phyloP scores from a whole-genome alignment of 148 eudicot genomes.

The Chenopodium berlandieri region DNA sequence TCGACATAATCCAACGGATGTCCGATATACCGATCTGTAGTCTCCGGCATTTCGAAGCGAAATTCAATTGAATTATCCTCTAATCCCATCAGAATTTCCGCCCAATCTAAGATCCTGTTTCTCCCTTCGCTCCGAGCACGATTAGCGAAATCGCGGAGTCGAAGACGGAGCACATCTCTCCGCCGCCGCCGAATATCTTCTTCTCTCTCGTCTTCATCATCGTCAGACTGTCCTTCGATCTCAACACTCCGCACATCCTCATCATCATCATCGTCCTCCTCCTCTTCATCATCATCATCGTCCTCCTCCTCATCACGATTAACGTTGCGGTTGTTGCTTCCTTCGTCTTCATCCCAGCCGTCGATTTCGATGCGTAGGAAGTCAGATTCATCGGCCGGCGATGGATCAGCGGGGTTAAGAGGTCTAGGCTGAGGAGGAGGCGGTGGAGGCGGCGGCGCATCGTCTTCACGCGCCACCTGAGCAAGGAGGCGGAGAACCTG shows the following conservation, averaged over 20 bases:
- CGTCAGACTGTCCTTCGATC: conserved; percentile 36
- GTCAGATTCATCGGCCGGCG: conserved; percentile 32
- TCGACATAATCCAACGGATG: conserved; percentile 84
- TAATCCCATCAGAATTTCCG: conserved; percentile 77
- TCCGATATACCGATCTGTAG: conserved; percentile 49
- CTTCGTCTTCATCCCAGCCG: conserved; percentile 43
- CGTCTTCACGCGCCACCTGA: conserved; percentile 63
- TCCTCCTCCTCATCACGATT: conserved; percentile 35
- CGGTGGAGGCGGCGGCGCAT: conserved; percentile 59
- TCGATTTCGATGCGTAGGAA: conserved; percentile 64
- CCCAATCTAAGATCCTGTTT: conserved; percentile 78
- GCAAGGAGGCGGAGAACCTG: conserved; percentile 68
- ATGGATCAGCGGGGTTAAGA: conserved; percentile 34
- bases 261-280: neutral
- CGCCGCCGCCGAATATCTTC: conserved; percentile 43
- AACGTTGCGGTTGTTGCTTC: conserved; percentile 12
- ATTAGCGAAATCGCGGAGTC: conserved; percentile 53
- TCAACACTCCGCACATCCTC: conserved; percentile 29
- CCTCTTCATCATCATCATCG: conserved; percentile 34
- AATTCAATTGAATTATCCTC: conserved; percentile 78
- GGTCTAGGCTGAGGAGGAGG: conserved; percentile 19
- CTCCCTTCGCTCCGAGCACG: conserved; percentile 52
- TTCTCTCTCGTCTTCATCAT: conserved; percentile 37
- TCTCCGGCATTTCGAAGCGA: conserved; percentile 48
- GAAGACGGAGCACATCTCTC: conserved; percentile 53